These are phyloP conservation scores for Fusarium xyrophilum DNA, from an alignment of 2,329 filamentous ascomycete species.

Conservation along the genomic window DNA sequence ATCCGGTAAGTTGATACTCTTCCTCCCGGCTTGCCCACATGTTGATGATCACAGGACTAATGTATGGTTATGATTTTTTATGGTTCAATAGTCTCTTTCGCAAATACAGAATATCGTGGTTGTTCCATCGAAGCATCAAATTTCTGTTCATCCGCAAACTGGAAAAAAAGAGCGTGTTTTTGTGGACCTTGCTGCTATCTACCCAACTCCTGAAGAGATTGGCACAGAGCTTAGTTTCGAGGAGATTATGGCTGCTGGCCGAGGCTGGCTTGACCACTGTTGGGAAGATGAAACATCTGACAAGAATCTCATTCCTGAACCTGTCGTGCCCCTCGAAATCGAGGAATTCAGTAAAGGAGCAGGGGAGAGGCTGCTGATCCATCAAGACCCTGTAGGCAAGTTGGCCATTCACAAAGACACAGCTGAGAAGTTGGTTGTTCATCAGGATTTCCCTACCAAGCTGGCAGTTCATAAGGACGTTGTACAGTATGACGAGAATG, in stretches of 20 bases:
- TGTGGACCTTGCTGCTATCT: slow-evolving; percentile 84
- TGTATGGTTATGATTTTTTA: slow-evolving; percentile 58
- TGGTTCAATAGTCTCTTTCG: slow-evolving; percentile 61
- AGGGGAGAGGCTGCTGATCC: slow-evolving; percentile 38
- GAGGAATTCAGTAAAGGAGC: slow-evolving; percentile 42
- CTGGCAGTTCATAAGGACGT: slow-evolving; percentile 39
- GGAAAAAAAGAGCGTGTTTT: slow-evolving; percentile 87
- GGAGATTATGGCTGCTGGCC: slow-evolving; percentile 80
- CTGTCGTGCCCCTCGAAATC: slow-evolving; percentile 40
- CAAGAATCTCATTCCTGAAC: slow-evolving; percentile 45
- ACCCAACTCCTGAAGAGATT: slow-evolving; percentile 75
- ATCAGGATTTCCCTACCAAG: slow-evolving; percentile 36
- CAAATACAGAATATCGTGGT: slow-evolving; percentile 72
- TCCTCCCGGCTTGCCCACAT: slow-evolving; percentile 59
- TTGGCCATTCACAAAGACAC: slow-evolving; percentile 17
- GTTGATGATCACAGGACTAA: slow-evolving; percentile 99
- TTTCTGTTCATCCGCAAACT: slow-evolving; percentile 80
- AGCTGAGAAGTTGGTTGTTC: slow-evolving; percentile 13
- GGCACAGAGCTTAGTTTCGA: slow-evolving; percentile 87
- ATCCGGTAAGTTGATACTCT: slow-evolving; percentile 72
- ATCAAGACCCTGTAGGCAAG: slow-evolving; percentile 31
- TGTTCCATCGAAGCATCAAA: slow-evolving; percentile 75
- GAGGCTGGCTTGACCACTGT: slow-evolving; percentile 70
- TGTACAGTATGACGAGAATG: slow-evolving; percentile 65
- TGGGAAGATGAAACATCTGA: slow-evolving; percentile 59